These are phyloP conservation scores for Fomitopsis serialis DNA, from an alignment of 768 basidiomycete species.

Conservation along the genomic window DNA sequence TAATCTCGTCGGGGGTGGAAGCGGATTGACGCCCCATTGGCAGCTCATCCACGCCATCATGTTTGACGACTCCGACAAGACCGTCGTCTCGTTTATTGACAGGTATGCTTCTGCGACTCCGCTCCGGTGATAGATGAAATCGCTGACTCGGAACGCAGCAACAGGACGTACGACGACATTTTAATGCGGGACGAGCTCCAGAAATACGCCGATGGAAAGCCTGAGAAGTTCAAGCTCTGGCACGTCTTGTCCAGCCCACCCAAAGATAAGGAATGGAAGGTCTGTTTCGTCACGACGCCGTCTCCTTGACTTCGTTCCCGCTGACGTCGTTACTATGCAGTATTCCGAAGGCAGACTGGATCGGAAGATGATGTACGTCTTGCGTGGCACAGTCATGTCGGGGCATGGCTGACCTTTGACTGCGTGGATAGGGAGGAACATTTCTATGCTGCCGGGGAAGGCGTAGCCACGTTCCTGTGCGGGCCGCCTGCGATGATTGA, in stretches of 20 bases:
- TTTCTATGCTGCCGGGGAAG: slow-evolving; percentile 10
- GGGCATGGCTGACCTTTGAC: neutral
- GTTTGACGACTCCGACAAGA: slow-evolving; percentile 11
- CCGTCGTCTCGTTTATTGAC: slow-evolving; percentile 14
- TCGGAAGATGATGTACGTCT: slow-evolving; percentile 14
- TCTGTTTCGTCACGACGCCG: neutral
- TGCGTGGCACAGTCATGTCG: neutral
- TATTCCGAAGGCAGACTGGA: slow-evolving; percentile 9
- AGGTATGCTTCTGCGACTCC: slow-evolving; percentile 8
- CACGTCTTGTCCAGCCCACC: slow-evolving; percentile 11
- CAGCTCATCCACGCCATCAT: slow-evolving; percentile 20
- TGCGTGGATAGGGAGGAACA: slow-evolving; percentile 12
- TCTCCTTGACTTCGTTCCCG: neutral
- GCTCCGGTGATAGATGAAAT: no score
- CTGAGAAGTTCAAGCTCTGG: slow-evolving; percentile 16
- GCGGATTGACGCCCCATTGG: slow-evolving; percentile 20
- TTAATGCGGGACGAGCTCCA: slow-evolving; percentile 14
- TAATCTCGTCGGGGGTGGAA: slow-evolving; percentile 20
- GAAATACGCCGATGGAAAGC: slow-evolving; percentile 12
- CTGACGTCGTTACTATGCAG: neutral
- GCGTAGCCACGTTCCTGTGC: slow-evolving; percentile 12
- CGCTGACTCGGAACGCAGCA: no score
- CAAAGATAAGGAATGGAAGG: slow-evolving; percentile 8
- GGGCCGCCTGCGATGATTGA: slow-evolving; percentile 19
- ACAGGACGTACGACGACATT: slow-evolving; percentile 18